Evolutionary conservation across 2,329 filamentous ascomycete species (phyloP).

Genomic region (Aspergillus tanneri): DNA sequence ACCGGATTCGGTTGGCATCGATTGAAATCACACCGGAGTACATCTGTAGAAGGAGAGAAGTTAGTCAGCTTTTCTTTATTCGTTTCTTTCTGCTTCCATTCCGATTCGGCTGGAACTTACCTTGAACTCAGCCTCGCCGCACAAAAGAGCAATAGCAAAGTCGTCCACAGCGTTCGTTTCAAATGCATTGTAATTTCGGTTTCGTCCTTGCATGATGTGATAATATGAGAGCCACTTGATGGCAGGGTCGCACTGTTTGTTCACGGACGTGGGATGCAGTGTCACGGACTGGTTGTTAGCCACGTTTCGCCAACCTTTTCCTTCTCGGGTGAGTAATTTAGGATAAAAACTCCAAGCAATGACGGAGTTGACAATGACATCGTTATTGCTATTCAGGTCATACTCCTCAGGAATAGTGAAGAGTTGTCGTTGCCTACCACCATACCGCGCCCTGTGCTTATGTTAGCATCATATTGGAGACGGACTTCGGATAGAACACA

Average conservation of each 20-base stretch:
- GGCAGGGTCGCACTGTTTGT: constrained; percentile 58
- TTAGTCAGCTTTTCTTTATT: neutral
- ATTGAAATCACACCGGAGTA: constrained; percentile 83
- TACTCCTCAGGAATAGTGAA: constrained; percentile 77
- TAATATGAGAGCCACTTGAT: constrained; percentile 90
- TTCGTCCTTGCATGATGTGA: constrained; percentile 91
- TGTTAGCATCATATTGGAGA: constrained; percentile 10
- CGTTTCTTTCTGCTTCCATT: too few relatives aligned
- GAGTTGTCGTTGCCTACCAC: constrained; percentile 68
- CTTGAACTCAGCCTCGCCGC: constrained; percentile 85
- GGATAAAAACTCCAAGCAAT: constrained; percentile 96
- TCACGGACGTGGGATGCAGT: constrained; percentile 84
- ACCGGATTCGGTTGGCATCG: constrained; percentile 82
- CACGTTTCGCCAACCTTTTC: constrained; percentile 85
- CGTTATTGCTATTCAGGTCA: constrained; percentile 75
- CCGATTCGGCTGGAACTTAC: constrained; percentile 46
- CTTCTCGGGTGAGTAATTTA: constrained; percentile 80
- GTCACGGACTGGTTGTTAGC: constrained; percentile 89
- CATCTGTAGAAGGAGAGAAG: constrained; percentile 52
- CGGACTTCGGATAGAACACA: neutral
- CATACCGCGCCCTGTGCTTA: constrained; percentile 56
- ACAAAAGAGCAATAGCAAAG: constrained; percentile 78
- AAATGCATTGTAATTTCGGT: constrained; percentile 79
- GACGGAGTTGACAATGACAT: constrained; percentile 74
- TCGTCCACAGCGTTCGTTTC: constrained; percentile 80